phyloP scores from a whole-genome alignment of 1,284 basidiomycete species.

The Violaceomyces palustris region DNA sequence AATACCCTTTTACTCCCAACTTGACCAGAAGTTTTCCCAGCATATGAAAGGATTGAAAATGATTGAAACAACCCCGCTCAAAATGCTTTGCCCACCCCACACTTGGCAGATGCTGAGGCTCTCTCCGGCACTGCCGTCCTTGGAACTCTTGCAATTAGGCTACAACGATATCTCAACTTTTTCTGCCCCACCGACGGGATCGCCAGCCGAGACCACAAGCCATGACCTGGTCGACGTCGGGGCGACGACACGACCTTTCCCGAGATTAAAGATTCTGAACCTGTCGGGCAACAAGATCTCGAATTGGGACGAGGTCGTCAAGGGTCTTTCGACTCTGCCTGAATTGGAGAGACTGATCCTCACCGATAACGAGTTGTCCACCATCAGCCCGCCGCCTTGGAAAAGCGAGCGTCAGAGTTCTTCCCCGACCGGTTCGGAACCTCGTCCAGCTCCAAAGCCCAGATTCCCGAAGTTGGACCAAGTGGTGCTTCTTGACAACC shows the following conservation, averaged over 20 bases:
- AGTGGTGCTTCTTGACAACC: slow-evolving; percentile 66
- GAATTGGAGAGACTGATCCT: slow-evolving; percentile 67
- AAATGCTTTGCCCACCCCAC: background rate
- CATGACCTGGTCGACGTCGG: background rate
- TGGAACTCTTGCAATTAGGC: slow-evolving; percentile 69
- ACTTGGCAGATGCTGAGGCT: slow-evolving; percentile 54
- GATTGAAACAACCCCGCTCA: too few relatives aligned
- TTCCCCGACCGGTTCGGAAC: too few relatives aligned
- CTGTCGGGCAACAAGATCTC: slow-evolving; percentile 67
- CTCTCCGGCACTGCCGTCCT: slow-evolving; percentile 60
- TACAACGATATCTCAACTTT: slow-evolving; percentile 62
- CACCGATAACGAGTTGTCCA: slow-evolving; percentile 62
- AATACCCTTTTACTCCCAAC: too few relatives aligned
- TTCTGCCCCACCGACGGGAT: background rate
- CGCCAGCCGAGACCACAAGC: background rate
- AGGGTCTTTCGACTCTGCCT: slow-evolving; percentile 58
- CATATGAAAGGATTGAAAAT: too few relatives aligned
- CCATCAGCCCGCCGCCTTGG: slow-evolving; percentile 58
- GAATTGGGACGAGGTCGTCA: slow-evolving; percentile 62
- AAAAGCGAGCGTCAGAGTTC: too few relatives aligned
- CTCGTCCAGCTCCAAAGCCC: slow-evolving; percentile 11
- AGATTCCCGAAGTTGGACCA: slow-evolving; percentile 57
- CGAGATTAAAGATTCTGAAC: slow-evolving; percentile 62
- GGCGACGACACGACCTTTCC: slow-evolving; percentile 1
- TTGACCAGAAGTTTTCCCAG: too few relatives aligned